Percentiles rank a stretch among this genome's conserved stretches.
phyloP scores from a whole-genome alignment of 768 basidiomycete species.

The Suillus decipiens region DNA sequence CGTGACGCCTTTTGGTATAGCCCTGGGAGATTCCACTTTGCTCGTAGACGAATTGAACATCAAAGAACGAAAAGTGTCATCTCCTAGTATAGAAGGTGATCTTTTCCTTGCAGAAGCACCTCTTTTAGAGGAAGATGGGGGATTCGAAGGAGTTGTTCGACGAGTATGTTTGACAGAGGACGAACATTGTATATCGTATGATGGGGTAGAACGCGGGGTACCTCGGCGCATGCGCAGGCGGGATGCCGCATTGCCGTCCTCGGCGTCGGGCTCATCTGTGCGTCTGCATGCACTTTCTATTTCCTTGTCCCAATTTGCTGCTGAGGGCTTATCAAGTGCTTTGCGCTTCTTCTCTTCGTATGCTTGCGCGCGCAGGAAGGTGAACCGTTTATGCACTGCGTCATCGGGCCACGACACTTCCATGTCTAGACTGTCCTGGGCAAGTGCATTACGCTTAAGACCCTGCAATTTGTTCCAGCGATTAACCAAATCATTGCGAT shows the following conservation, averaged over 20 bases:
- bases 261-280: slow-evolving; percentile 29
- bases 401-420: slow-evolving; percentile 41
- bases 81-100: background rate
- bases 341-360: slow-evolving; percentile 44
- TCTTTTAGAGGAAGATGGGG: background rate
- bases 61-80: slow-evolving; percentile 3
- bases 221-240: slow-evolving; percentile 8
- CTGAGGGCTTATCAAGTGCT: slow-evolving; percentile 12
- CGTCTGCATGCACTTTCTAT: slow-evolving; percentile 22
- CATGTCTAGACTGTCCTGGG: slow-evolving; percentile 38
- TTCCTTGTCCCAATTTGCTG: slow-evolving; percentile 29
- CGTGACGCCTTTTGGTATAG: background rate
- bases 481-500: slow-evolving; percentile 21
- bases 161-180: background rate
- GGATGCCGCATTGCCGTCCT: slow-evolving; percentile 19
- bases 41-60: slow-evolving; percentile 1
- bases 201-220: slow-evolving; percentile 1
- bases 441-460: slow-evolving; percentile 30
- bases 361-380: slow-evolving; percentile 45
- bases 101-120: background rate
- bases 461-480: slow-evolving; percentile 39
- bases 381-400: slow-evolving; percentile 44
- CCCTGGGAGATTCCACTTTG: background rate
- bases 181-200: background rate
- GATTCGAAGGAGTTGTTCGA: background rate